Evolutionary conservation across 495 filamentous ascomycete species (phyloP).

Genomic region (Aspergillus conjunctus): DNA sequence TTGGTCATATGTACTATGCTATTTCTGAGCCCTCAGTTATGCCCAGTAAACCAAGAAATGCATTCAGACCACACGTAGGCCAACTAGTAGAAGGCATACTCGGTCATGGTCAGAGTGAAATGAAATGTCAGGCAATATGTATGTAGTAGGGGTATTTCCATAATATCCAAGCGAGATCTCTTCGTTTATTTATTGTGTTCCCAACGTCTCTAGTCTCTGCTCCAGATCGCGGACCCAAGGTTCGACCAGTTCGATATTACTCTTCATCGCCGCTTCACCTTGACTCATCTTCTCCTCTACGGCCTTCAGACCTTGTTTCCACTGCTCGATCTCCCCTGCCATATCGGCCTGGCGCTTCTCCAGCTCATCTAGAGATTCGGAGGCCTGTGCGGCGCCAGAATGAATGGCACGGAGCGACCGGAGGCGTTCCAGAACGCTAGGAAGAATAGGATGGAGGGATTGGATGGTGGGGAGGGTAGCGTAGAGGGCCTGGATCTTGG

Average conservation of each 20-base stretch:
- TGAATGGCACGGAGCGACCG: conserved; percentile 83
- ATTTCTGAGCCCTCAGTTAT: background rate
- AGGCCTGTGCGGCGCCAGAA: conserved; percentile 81
- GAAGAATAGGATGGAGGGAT: conserved; percentile 79
- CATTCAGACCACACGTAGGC: background rate
- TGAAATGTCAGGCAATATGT: background rate
- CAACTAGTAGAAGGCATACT: background rate
- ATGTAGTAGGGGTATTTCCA: conserved; percentile 17
- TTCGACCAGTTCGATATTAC: conserved; percentile 79
- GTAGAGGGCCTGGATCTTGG: conserved; percentile 92
- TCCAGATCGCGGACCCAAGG: conserved; percentile 90
- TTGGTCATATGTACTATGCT: background rate
- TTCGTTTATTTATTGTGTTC: conserved; percentile 3
- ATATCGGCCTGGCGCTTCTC: conserved; percentile 83
- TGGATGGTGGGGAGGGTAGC: conserved; percentile 88
- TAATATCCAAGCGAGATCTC: background rate
- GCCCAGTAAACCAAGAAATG: background rate
- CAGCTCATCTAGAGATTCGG: conserved; percentile 72
- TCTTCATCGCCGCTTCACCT: conserved; percentile 67
- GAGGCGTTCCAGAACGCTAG: conserved; percentile 81
- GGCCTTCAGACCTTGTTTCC: conserved; percentile 78
- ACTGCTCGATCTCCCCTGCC: conserved; percentile 78
- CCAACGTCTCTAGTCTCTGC: conserved; percentile 63
- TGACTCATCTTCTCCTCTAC: conserved; percentile 73
- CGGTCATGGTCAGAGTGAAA: background rate